Base-by-base conservation (phyloP, 768 basidiomycete species). In the Hypholoma sublateritium region DNA sequence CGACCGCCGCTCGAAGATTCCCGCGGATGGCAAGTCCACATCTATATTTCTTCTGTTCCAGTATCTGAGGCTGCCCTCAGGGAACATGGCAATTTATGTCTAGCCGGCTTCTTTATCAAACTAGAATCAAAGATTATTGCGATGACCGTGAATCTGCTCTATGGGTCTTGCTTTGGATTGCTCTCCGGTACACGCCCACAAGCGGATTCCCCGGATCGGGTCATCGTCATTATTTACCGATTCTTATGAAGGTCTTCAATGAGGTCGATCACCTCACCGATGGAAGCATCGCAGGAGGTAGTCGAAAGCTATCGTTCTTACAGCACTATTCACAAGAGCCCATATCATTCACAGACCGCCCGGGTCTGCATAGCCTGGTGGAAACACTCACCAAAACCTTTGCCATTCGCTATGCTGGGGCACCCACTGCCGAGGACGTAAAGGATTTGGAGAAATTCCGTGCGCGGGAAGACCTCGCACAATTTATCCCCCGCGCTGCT, bases 61-160 rank as follows among this genome's bases (percentile, higher is more conserved):
- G 11, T 46, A 44, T 7, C 37, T 58, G 12, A 60, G 37, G 3
- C 32, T 11, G 39, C 37, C 35, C 34, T 12, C 45, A 72, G 71
- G 72, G 72, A 4, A 71, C 70, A 16, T 72, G 70, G 69, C 63
- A 65, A 36, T 72, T 72, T 50, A 69, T 71, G 55, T 71, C 71
- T 5, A 53, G 59, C 2, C 52, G 48, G 3, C 61, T 72, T 5
- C 17, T 13, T 24, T 5, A 65, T 16, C 53, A 62, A 6, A 16
- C 6, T 6, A 61, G 59, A 25, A 17, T n/a, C 6, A 70, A 72
- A 35, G 53, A 36, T 2, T 34, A 69, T 4, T 34, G 59, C 24
- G 70, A 72, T 19, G 69, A 74, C 46, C 55, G 73, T 25, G 70
- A 74, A 55, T 73, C 72, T 0, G 69, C 72, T 43, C 52, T 59